A percentile compares a stretch with the other conserved stretches of the same genome.
Evolutionary conservation across 2,329 filamentous ascomycete species (phyloP).

Genomic region (Dactylellina sp.): DNA sequence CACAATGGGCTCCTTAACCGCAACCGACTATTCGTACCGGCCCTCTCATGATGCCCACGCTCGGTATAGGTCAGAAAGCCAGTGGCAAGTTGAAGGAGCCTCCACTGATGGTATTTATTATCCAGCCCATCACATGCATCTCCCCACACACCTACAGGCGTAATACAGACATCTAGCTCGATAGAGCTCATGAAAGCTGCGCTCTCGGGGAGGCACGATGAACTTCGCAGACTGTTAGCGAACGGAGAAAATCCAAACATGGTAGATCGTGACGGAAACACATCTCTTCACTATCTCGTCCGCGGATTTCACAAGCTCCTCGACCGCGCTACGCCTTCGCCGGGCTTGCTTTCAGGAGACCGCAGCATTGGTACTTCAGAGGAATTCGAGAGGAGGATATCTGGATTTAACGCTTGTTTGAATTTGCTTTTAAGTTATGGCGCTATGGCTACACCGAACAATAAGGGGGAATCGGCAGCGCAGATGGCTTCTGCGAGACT

Average conservation of each 20-base stretch:
- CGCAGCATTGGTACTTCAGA: slow-evolving; percentile 39
- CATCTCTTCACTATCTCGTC: slow-evolving; percentile 53
- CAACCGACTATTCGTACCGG: slow-evolving; percentile 52
- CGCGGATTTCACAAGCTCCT: slow-evolving; percentile 53
- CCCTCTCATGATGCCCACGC: slow-evolving; percentile 50
- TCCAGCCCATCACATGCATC: slow-evolving; percentile 55
- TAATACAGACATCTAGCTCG: slow-evolving; percentile 48
- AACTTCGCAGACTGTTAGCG: slow-evolving; percentile 43
- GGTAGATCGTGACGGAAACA: slow-evolving; percentile 54
- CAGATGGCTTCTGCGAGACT: slow-evolving; percentile 48
- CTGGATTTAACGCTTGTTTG: slow-evolving; percentile 49
- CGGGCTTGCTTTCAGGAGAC: slow-evolving; percentile 50
- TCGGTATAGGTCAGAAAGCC: slow-evolving; percentile 57
- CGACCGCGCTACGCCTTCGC: slow-evolving; percentile 40
- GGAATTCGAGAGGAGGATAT: slow-evolving; percentile 46
- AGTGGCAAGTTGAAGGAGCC: slow-evolving; percentile 55
- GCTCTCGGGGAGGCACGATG: slow-evolving; percentile 42
- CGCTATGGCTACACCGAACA: slow-evolving; percentile 48
- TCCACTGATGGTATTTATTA: slow-evolving; percentile 57
- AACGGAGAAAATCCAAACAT: slow-evolving; percentile 46
- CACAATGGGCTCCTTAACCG: slow-evolving; percentile 54
- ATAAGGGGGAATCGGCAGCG: slow-evolving; percentile 49
- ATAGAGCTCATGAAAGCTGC: slow-evolving; percentile 55
- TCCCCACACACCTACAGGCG: slow-evolving; percentile 55
- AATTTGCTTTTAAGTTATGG: slow-evolving; percentile 50